Percentiles rank a stretch among this genome's conserved stretches.
These are phyloP conservation scores for Phytophthora gonapodyides DNA, from an alignment of 352 stramenopile species.

Conservation along the genomic window DNA sequence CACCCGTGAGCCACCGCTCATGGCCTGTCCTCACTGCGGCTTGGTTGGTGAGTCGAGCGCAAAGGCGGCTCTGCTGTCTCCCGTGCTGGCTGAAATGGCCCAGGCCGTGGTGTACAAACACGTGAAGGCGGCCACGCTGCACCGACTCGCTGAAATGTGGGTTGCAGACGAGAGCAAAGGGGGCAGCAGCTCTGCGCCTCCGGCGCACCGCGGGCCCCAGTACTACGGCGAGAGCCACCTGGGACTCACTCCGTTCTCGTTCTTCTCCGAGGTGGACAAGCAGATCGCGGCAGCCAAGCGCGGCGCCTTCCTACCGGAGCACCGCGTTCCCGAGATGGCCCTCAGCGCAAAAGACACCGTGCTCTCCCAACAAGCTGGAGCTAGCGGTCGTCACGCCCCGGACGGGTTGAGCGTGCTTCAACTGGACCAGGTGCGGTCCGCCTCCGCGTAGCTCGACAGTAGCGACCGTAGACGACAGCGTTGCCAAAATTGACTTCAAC, in stretches of 20 bases:
- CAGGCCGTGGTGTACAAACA: slow-evolving; percentile 56
- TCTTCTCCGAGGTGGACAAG: slow-evolving; percentile 63
- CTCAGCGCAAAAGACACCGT: slow-evolving; percentile 57
- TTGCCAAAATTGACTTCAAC: slow-evolving; percentile 16
- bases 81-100: slow-evolving; percentile 38
- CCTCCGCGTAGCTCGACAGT: slow-evolving; percentile 20
- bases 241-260: slow-evolving; percentile 63
- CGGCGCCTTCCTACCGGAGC: slow-evolving; percentile 50
- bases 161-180: slow-evolving; percentile 1
- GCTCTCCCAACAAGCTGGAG: slow-evolving; percentile 12
- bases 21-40: slow-evolving; percentile 68
- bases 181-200: slow-evolving; percentile 13
- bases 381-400: not conserved
- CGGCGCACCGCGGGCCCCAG: slow-evolving; percentile 8
- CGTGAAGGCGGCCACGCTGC: slow-evolving; percentile 56
- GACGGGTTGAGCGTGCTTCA: slow-evolving; percentile 9
- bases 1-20: slow-evolving; percentile 16
- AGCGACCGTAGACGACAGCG: not conserved
- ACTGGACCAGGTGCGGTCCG: slow-evolving; percentile 23
- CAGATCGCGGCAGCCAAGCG: slow-evolving; percentile 54
- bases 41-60: slow-evolving; percentile 20
- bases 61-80: slow-evolving; percentile 31
- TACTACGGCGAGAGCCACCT: slow-evolving; percentile 30
- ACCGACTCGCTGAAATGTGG: slow-evolving; percentile 57
- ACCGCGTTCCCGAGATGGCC: slow-evolving; percentile 48